These are phyloP conservation scores for Paraconiothyrium brasiliense DNA, from an alignment of 2,329 filamentous ascomycete species.

Conservation along the genomic window DNA sequence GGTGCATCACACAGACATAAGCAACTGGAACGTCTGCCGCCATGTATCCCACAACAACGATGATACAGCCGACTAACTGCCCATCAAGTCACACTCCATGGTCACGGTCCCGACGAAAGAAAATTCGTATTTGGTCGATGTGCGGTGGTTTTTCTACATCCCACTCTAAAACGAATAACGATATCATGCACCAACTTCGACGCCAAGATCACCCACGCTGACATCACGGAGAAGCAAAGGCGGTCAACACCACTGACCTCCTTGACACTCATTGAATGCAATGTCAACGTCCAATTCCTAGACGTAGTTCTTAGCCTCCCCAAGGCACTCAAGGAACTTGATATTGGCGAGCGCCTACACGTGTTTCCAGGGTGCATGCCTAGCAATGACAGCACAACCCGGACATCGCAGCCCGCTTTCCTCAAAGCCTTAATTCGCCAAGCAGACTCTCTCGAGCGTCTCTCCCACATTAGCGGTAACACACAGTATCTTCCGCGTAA, in stretches of 20 bases:
- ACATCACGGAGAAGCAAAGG: conserved; percentile 27
- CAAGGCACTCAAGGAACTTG: conserved; percentile 42
- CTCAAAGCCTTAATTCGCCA: conserved; percentile 41
- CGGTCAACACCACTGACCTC: conserved; percentile 41
- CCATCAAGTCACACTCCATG: conserved; percentile 42
- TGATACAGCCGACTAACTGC: conserved; percentile 20
- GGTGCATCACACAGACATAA: neutral
- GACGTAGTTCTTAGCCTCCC: conserved; percentile 42
- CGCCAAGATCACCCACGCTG: conserved; percentile 19
- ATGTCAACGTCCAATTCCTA: conserved; percentile 42
- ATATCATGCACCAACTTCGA: conserved; percentile 48
- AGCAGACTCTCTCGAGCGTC: conserved; percentile 40
- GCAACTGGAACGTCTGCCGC: neutral
- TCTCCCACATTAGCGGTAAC: conserved; percentile 40
- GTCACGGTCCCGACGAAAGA: conserved; percentile 37
- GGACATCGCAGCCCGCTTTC: conserved; percentile 38
- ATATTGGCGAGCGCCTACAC: conserved; percentile 44
- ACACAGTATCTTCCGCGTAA: conserved; percentile 18
- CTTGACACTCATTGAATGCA: conserved; percentile 49
- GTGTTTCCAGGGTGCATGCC: conserved; percentile 38
- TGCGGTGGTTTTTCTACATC: conserved; percentile 44
- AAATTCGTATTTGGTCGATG: conserved; percentile 39
- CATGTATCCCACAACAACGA: neutral
- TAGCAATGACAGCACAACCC: conserved; percentile 21
- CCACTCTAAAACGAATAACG: conserved; percentile 41